phyloP scores from a whole-genome alignment of 768 basidiomycete species.

The Hygrocybe punicea region DNA sequence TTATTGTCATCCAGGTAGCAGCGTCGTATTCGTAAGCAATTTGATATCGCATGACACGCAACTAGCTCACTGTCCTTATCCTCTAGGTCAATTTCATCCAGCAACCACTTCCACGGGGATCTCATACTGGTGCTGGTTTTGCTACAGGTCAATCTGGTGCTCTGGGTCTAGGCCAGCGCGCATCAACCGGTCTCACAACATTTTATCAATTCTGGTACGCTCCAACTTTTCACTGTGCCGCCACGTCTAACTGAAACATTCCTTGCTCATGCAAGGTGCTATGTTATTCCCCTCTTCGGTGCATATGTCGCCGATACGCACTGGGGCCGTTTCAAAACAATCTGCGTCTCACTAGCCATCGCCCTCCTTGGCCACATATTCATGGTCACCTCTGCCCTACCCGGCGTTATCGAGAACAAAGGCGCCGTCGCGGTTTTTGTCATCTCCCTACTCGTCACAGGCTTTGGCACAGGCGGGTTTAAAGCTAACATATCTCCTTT shows the following conservation, averaged over 20 bases:
- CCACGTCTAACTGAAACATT: not conserved
- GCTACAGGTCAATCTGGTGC: slow-evolving; percentile 60
- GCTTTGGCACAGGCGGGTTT: slow-evolving; percentile 64
- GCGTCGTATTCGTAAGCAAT: slow-evolving; percentile 47
- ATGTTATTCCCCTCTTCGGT: slow-evolving; percentile 62
- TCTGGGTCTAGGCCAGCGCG: slow-evolving; percentile 61
- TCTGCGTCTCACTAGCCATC: slow-evolving; percentile 56
- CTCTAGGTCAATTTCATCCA: slow-evolving; percentile 72
- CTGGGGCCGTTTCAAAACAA: slow-evolving; percentile 72
- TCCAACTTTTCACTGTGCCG: too few species aligned
- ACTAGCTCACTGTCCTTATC: not conserved
- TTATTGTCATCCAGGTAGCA: slow-evolving; percentile 5
- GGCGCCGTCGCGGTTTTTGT: slow-evolving; percentile 52
- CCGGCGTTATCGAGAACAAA: slow-evolving; percentile 56
- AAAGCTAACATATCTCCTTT: slow-evolving; percentile 76
- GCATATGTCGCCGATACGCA: slow-evolving; percentile 72
- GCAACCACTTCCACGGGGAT: slow-evolving; percentile 60
- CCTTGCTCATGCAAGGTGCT: slow-evolving; percentile 45
- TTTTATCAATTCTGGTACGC: slow-evolving; percentile 67
- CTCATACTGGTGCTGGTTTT: slow-evolving; percentile 61
- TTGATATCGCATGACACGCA: not conserved
- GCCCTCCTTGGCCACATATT: slow-evolving; percentile 64
- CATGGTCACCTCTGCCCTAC: slow-evolving; percentile 62
- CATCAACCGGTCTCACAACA: slow-evolving; percentile 67
- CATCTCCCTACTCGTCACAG: slow-evolving; percentile 61